Evolutionary conservation across 78 protist genomes (phyloP).

Genomic region (Dictyostelium purpureum): DNA sequence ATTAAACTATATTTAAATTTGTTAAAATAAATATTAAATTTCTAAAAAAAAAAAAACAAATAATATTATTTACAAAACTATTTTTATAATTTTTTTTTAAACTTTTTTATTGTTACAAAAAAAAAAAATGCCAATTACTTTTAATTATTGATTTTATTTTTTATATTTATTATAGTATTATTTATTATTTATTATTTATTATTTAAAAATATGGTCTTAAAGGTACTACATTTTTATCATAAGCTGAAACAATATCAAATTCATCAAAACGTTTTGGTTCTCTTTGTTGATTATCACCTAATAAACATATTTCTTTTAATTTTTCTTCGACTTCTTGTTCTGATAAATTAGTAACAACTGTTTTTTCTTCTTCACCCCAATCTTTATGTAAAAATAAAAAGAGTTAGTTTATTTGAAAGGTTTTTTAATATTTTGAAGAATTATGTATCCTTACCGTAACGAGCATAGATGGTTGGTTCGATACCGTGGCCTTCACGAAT

Average conservation of each 20-base stretch:
- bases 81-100: too few relatives aligned
- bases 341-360: constrained; percentile 58
- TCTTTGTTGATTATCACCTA: constrained; percentile 50
- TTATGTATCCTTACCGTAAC: constrained; percentile 55
- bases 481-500: constrained; percentile 73
- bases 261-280: constrained; percentile 69
- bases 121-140: too few relatives aligned
- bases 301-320: constrained; percentile 66
- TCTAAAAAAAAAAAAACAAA: too few relatives aligned
- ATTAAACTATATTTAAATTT: too few relatives aligned
- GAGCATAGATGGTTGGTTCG: constrained; percentile 73
- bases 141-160: too few relatives aligned
- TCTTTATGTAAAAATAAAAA: neutral
- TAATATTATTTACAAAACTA: too few relatives aligned
- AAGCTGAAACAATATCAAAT: constrained; percentile 50
- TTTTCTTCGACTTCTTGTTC: constrained; percentile 79
- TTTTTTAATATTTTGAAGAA: too few relatives aligned
- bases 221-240: constrained; percentile 26
- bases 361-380: constrained; percentile 78
- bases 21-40: too few relatives aligned
- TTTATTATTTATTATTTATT: neutral
- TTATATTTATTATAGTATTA: constrained; percentile 8
- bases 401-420: neutral
- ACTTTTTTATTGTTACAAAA: too few relatives aligned
- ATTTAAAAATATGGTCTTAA: constrained; percentile 55